phyloP scores from a whole-genome alignment of 257 asterid species.

The Solanum chilense region DNA sequence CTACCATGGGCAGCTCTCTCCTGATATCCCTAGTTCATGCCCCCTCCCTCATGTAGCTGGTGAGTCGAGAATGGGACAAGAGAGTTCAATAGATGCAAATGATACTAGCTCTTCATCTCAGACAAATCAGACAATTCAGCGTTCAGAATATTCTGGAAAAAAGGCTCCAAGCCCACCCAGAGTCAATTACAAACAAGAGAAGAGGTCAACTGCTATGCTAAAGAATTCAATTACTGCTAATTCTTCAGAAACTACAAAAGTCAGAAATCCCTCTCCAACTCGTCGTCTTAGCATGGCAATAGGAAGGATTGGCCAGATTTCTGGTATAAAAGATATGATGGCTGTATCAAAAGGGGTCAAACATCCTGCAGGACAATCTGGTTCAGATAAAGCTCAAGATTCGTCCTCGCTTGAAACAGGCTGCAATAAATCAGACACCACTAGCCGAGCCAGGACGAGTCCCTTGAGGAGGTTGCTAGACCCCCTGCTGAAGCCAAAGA shows the following conservation, averaged over 20 bases:
- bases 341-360: constrained; percentile 5
- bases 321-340: constrained; percentile 24
- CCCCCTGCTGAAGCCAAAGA: constrained; percentile 58
- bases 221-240: constrained; percentile 1
- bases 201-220: constrained; percentile 13
- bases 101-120: constrained; percentile 7
- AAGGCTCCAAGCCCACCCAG: constrained; percentile 16
- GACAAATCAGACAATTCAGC: constrained; percentile 2
- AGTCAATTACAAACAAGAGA: constrained; percentile 17
- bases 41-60: constrained; percentile 9
- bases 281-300: constrained; percentile 35
- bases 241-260: constrained; percentile 21
- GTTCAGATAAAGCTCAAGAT: constrained; percentile 14
- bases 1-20: not conserved
- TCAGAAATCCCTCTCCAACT: constrained; percentile 48
- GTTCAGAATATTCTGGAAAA: constrained; percentile 4
- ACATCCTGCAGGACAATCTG: not conserved
- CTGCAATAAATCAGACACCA: constrained; percentile 26
- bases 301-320: constrained; percentile 29
- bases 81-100: not conserved
- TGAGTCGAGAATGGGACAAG: constrained; percentile 2
- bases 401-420: constrained; percentile 10
- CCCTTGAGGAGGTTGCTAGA: constrained; percentile 75
- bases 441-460: constrained; percentile 46
- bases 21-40: constrained; percentile 5